Evolutionary conservation across 768 basidiomycete species (phyloP).

Genomic region (Gloeophyllum trabeum): DNA sequence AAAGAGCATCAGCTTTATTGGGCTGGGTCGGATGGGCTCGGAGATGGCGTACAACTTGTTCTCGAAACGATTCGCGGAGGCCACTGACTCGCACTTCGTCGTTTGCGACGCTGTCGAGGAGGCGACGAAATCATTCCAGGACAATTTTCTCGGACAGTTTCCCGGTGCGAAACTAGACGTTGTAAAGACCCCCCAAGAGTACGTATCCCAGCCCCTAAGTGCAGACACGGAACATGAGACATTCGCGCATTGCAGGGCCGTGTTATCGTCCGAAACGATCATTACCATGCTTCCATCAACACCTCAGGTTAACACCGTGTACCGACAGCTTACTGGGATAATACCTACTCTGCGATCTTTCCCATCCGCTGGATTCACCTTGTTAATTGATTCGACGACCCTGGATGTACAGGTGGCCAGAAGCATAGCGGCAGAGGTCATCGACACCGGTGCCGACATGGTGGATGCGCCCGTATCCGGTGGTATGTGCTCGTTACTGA

Average conservation of each 20-base stretch:
- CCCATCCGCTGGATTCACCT: conserved; percentile 26
- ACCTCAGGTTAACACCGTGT: conserved; percentile 75
- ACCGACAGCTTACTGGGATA: conserved; percentile 48
- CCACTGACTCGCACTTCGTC: conserved; percentile 46
- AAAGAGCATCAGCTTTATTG: conserved; percentile 67
- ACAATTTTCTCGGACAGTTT: conserved; percentile 42
- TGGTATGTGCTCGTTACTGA: conserved; percentile 40
- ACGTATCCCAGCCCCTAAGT: conserved; percentile 23
- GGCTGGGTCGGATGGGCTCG: conserved; percentile 81
- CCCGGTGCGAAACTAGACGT: conserved; percentile 50
- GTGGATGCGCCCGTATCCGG: conserved; percentile 94
- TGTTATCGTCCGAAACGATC: conserved; percentile 50
- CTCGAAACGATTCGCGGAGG: conserved; percentile 49
- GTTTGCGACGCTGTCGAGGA: conserved; percentile 70
- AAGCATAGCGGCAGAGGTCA: conserved; percentile 45
- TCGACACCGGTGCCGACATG: conserved; percentile 53
- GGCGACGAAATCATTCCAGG: conserved; percentile 42
- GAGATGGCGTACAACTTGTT: conserved; percentile 84
- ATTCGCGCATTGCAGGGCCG: conserved; percentile 34
- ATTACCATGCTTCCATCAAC: conserved; percentile 92
- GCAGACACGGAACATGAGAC: conserved; percentile 5
- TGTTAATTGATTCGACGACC: conserved; percentile 88
- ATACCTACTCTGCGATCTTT: conserved; percentile 49
- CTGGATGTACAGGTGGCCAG: conserved; percentile 71
- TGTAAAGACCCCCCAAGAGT: conserved; percentile 64